Evolutionary conservation across 106 monocot genomes (phyloP), one percentile per base, ranked within the genome.

Genomic region (Phalaenopsis aphrodite): DNA sequence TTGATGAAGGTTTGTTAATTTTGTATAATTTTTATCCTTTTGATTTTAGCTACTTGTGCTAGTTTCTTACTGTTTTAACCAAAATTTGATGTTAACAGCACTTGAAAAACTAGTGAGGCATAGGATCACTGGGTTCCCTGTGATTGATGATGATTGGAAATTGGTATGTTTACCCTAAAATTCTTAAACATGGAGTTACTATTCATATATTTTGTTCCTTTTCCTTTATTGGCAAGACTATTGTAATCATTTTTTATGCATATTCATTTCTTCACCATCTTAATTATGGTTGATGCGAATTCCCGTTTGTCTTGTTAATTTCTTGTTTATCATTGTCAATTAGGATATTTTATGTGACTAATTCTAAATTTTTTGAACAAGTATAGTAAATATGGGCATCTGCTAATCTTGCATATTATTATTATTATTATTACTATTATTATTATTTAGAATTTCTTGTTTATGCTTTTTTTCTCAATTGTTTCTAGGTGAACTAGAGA

Each of bases 1-100:
- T 96, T 85, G 93, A 96, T 80, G 88, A 87, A 92, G 94, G 96
- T 74, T 74, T 17, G 41, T 43, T 42, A 16, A 0, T 23, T 74
- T 43, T 89, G 77, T 10, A 79, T 7, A 2, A 1, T 80, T 15
- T 42, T 8, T 83, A 38, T 73, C 18, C 47, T 56, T 78, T 72
- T 56, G 55, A 78, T 78, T 73, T 18, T 73, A 55, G 52, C 36
- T 83, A 64, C 8, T 5, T 67, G 10, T 52, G 43, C 45, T 57
- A 55, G 42, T 57, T 72, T 5, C 72, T 78, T 56, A 83, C 39
- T 24, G 52, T 52, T 73, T 5, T 18, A 37, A 42, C 7, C 30
- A 42, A 30, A 67, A 72, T 46, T 67, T 47, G 24, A 72, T 79
- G 19, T 79, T 23, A 45, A 78, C 82, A 83, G 82, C 82, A 72